Base-by-base conservation (phyloP, 2,329 filamentous ascomycete genomes). In the Aspergillus arachidicola region DNA sequence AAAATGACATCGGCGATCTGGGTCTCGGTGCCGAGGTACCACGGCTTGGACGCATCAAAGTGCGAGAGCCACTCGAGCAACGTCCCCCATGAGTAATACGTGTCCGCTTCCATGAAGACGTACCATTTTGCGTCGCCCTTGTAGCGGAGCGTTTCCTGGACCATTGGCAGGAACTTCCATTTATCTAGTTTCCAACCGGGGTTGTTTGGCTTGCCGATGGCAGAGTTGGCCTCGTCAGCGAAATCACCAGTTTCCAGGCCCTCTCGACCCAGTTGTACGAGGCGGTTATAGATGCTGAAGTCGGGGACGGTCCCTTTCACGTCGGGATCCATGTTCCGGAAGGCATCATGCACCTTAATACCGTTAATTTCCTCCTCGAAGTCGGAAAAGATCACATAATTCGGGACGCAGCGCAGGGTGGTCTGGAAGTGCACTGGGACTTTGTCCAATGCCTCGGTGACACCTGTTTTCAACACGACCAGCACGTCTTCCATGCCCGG, bases 351-450 rank as follows among this genome's bases (percentile, higher is more conserved):
- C 36, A 86, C 73, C 19, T 77, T 76, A 50, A 83, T 77, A 34
- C 85, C 84, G 12, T 80, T 76, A 55, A 87, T 82, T 10, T 80
- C 73, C 71, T 85, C 82, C 30, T 82, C 80, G 59, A 84, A 84
- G 72, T 88, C 86, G 64, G 86, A 88, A 75, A 86, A 87, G 69
- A 89, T 83, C 57, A 83, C 80, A 58, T 82, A 84, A 71, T 86
- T 76, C 36, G 84, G 82, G 48, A 85, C 80, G 75, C 86, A 88
- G 65, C 79, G 78, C 23, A 88, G 78, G 0, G 85, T 85, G 1
- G 84, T 85, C 57, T 79, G 72, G 62, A 87, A 80, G 67, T 87
- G 85, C 3, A 81, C 74, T 1, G 85, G 84, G 2, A 88, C 79
- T 70, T 87, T 86, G 32, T 83, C 80, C 59, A 78, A 73, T 16